Conservation (phyloP, 2,329 filamentous ascomycete genomes). For the Alternaria ventricosa region DNA sequence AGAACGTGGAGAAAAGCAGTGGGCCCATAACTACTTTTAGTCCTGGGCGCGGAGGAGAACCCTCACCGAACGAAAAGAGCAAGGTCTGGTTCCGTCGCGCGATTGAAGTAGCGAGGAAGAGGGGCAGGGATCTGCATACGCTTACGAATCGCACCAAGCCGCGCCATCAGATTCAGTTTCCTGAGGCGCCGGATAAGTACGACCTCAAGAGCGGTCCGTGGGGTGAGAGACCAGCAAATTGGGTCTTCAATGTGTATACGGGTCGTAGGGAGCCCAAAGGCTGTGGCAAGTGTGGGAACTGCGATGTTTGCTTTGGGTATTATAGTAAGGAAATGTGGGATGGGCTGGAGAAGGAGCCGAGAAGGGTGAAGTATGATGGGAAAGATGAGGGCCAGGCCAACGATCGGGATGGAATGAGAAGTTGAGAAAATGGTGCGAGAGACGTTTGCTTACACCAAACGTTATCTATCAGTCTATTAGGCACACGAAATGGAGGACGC, state of each 20-base stretch:
- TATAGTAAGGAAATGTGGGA: constrained; percentile 14
- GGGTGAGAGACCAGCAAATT: constrained; percentile 9
- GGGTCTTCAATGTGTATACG: constrained; percentile 14
- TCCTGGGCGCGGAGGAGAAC: neutral
- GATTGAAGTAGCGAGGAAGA: constrained; percentile 2
- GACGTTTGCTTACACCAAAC: neutral
- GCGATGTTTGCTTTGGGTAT: constrained; percentile 3
- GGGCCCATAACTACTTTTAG: neutral
- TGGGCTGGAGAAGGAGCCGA: neutral
- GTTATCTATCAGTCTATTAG: neutral
- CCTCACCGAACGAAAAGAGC: neutral
- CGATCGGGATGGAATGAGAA: neutral
- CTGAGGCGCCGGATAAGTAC: constrained; percentile 13
- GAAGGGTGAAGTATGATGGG: neutral
- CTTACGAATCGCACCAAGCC: constrained; percentile 5
- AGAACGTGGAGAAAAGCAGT: neutral
- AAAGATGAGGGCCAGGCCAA: neutral
- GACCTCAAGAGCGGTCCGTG: constrained; percentile 10
- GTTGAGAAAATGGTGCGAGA: neutral
- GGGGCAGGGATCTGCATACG: constrained; percentile 15
- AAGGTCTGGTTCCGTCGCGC: constrained; percentile 10
- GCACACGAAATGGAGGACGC: neutral
- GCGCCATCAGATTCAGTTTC: neutral
- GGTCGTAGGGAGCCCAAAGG: constrained; percentile 9
- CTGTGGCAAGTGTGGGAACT: constrained; percentile 16